Conservation (phyloP, 2,329 filamentous ascomycete genomes). For the Chaetoscypha palmicola region DNA sequence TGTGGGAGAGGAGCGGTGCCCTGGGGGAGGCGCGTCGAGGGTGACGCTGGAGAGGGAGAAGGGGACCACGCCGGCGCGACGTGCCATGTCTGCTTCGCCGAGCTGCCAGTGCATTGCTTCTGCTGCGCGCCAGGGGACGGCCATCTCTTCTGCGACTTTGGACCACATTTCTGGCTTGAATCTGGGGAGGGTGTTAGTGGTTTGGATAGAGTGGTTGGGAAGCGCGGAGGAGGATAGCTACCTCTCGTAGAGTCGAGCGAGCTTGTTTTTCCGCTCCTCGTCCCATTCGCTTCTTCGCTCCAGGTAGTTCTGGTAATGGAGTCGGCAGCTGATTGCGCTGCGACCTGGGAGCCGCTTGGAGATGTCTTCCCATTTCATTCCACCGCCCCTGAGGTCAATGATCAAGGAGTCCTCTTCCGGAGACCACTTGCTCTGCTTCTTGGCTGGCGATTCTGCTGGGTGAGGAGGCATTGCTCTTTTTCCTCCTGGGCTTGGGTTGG, state of each 20-base stretch:
- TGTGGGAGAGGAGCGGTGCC: slow-evolving; percentile 38
- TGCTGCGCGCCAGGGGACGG: slow-evolving; percentile 87
- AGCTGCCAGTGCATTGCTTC: slow-evolving; percentile 99
- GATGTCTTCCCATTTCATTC: slow-evolving; percentile 99
- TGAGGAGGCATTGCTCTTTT: slow-evolving; percentile 50
- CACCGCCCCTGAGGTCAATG: slow-evolving; percentile 79
- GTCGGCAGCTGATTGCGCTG: slow-evolving; percentile 86
- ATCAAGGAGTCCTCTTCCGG: slow-evolving; percentile 88
- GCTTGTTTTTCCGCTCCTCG: slow-evolving; percentile 94
- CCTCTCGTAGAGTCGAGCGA: slow-evolving; percentile 92
- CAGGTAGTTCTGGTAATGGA: slow-evolving; percentile 96
- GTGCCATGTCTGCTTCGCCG: slow-evolving; percentile 88
- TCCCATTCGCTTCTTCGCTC: slow-evolving; percentile 93
- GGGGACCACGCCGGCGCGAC: slow-evolving; percentile 80
- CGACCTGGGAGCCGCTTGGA: slow-evolving; percentile 83
- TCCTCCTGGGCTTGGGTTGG: slow-evolving; percentile 22
- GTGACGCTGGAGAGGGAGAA: slow-evolving; percentile 63
- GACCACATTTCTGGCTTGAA: slow-evolving; percentile 99
- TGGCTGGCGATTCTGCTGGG: slow-evolving; percentile 62
- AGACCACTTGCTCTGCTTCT: slow-evolving; percentile 97
- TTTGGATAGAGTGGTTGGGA: background rate
- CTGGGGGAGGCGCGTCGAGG: slow-evolving; percentile 36
- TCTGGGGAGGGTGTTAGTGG: slow-evolving; percentile 41
- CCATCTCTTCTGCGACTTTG: slow-evolving; percentile 91
- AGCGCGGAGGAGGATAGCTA: slow-evolving; percentile 38